Base-by-base conservation (phyloP, 148 eudicot genomes). In the Oxyria digyna region DNA sequence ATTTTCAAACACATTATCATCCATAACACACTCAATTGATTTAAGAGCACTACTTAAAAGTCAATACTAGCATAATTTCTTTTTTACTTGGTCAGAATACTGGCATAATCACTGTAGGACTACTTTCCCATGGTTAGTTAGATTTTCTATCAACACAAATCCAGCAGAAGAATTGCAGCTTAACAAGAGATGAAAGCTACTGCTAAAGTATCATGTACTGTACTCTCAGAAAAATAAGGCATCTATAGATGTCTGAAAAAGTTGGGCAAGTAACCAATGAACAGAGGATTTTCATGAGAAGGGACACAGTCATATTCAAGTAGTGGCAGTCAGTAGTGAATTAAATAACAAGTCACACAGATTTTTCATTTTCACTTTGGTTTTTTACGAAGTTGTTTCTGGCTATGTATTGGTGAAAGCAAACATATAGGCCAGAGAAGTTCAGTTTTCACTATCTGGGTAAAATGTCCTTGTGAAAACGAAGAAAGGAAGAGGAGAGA, bases 391-490 rank as follows among this genome's bases (percentile, higher is more conserved):
- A 52, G 59, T 52, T 23, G 23, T 21, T 52, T 52, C 4, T 9
- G 29, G 59, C 13, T 18, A 23, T 23, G 59, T 23, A 52, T 9
- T 52, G 59, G 23, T 20, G 14, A 52, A 52, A 52, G 59, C 59
- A 23, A 52, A 23, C 59, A 52, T 23, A 52, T 24, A 52, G 14
- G 59, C 29, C 59, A 52, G 59, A 21, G 31, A 52, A 52, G 4
- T 21, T 27, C 59, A 21, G 10, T 24, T 52, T 23, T 52, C 62
- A 52, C 62, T 11, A 11, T 52, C 31, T 52, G 27, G 62, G 62
- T 52, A 52, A 52, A 52, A 31, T 52, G 62, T 52, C 62, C 57
- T 52, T 23, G 55, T 49, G 24, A 52, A 52, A 21, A 23, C 62
- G 24, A 52, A n/a, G n/a, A n/a, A n/a, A n/a, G n/a, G n/a, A 24